Evolutionary conservation across 2,329 filamentous ascomycete species (phyloP).

Genomic region (Mycosphaerella sp.): DNA sequence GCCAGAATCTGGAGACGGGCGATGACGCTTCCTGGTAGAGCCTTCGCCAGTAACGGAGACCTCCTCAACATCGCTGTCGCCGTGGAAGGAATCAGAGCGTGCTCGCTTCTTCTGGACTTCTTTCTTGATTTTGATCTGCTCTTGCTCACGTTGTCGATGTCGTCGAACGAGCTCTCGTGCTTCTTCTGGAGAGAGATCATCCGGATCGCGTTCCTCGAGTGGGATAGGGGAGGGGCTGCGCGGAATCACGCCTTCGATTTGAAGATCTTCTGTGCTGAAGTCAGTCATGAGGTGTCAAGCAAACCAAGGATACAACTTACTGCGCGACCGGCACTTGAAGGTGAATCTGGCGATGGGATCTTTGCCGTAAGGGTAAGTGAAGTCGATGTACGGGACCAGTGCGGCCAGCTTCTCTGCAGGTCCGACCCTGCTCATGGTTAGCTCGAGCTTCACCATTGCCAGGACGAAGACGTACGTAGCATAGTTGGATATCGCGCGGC

Average conservation of each 20-base stretch:
- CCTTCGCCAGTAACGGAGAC: conserved; percentile 9
- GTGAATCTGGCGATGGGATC: conserved; percentile 19
- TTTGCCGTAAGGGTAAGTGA: conserved; percentile 18
- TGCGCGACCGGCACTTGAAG: conserved; percentile 29
- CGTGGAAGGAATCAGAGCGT: conserved; percentile 13
- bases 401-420: neutral
- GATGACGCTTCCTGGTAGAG: conserved; percentile 11
- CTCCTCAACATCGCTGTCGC: conserved; percentile 19
- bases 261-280: conserved; percentile 23
- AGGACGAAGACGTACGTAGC: conserved; percentile 18
- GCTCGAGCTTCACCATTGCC: too few species aligned
- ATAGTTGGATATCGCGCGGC: conserved; percentile 25
- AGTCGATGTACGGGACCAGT: neutral
- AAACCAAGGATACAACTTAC: conserved; percentile 13
- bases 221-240: conserved; percentile 25
- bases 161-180: conserved; percentile 22
- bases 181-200: conserved; percentile 24
- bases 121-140: conserved; percentile 12
- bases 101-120: conserved; percentile 22
- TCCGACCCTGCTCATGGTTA: conserved; percentile 7
- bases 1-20: conserved; percentile 18
- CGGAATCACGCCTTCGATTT: conserved; percentile 27
- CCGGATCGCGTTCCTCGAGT: conserved; percentile 27
- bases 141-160: conserved; percentile 6
- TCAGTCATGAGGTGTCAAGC: neutral